Base-by-base conservation (phyloP, 179 eudicot species). In the Carnegiea gigantea region DNA sequence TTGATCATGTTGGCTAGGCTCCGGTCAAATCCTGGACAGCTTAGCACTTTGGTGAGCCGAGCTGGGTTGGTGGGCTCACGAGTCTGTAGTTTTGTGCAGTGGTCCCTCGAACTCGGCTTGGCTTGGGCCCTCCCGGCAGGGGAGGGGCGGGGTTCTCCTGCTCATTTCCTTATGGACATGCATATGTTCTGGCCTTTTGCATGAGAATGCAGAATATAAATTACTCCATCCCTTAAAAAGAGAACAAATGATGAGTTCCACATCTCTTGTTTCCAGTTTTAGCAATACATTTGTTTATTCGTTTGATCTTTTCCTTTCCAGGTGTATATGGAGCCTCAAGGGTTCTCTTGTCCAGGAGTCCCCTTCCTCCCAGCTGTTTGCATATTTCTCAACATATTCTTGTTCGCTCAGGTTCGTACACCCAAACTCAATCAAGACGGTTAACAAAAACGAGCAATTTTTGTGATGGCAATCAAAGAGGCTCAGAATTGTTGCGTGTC, bases 301-400 rank as follows among this genome's bases (percentile, higher is more conserved):
- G 33, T 59, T 40, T 60, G 20, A 70, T 62, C 33, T 70, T 65
- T 60, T 67, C 79, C 62, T 46, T 65, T 40, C 49, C 92, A 95
- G 98, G 91, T 36, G 44, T 93, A 93, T 80, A 51, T 77, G 20
- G 80, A 54, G 26, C 84, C 93, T 78, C 83, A 91, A 21, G 98
- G 98, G 38, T 95, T 95, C 85, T 91, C 92, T 48, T 95, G 98
- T 85, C 98, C 98, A 40, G 90, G 93, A 87, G 92, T 95, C 84
- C 98, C 98, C 30, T 82, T 93, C 80, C 83, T 95, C 64, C 98
- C 98, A 57, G 90, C 97, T 81, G 75, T 91, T 78, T 94, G 97
- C 93, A 92, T 95, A 80, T 91, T 92, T 83, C 82, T 93, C 90
- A 95, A 95, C 88, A 90, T 95, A 46, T 95, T 95, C 88, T 85